Evolutionary conservation across 2,329 filamentous ascomycete species (phyloP), one percentile per base, ranked within the genome.

Genomic region (Xylariales sp.): DNA sequence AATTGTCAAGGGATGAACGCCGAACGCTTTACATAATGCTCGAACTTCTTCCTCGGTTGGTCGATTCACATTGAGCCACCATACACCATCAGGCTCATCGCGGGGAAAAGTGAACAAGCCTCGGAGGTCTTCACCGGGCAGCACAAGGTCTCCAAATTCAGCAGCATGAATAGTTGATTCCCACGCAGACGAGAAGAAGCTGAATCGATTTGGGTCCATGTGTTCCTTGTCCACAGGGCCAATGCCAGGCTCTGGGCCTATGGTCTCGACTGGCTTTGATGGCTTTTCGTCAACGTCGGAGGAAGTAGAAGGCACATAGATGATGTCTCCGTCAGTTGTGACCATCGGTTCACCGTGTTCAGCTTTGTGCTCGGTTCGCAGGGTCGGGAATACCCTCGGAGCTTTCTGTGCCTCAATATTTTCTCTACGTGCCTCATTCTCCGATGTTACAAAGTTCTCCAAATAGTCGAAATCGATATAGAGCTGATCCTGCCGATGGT

Each of bases 61-160:
- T 73, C 93, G 93, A 78, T 95, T 91, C 78, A 97, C 91, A 76
- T 99, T 97, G 58, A 99, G 86, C 96, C 96, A 99, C 94, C 95
- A 99, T n/a, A 97, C 94, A 75, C 95, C 95, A 74, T 94, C 86
- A 1, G 82, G 80, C 69, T 89, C 87, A 36, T 86, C 85, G 60
- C 85, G 89, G 6, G 89, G 89, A 41, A 90, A 83, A 39, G 85
- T 83, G 78, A 99, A 99, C 10, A 99, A 88, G 64, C 94, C 93
- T 39, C 93, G 91, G 74, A 98, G 92, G 65, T 91, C 92, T 78
- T 97, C 96, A 8, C 94, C 95, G 1, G 94, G 94, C 65, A 97
- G 89, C 4, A 97, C 87, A 8, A 97, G 86, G 74, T 94, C 95
- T 23, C 93, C 93, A 70, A 99, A 87, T 74, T 97, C 93, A 1